Evolutionary conservation across 805 yeast genomes (phyloP).

Genomic region (Brettanomyces anomalus): DNA sequence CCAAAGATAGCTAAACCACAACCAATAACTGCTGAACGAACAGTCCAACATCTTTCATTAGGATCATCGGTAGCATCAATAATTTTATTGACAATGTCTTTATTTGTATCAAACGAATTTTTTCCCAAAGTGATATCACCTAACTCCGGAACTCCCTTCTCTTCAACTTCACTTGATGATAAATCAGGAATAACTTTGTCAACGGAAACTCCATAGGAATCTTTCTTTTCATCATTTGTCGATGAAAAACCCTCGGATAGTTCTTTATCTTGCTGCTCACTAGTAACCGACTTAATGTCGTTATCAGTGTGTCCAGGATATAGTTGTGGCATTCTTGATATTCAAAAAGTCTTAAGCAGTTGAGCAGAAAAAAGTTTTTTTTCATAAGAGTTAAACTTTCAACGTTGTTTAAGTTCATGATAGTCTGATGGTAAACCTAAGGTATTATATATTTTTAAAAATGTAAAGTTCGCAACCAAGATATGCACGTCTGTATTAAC

Average conservation of each 20-base stretch:
- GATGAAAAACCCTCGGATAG: too few species aligned
- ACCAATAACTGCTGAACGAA: slow-evolving; percentile 27
- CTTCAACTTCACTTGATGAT: background rate
- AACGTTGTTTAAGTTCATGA: too few species aligned
- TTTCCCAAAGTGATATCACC: slow-evolving; percentile 1
- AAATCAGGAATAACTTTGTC: background rate
- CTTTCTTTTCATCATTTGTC: background rate
- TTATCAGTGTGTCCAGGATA: background rate
- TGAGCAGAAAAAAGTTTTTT: too few species aligned
- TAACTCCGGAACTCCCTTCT: background rate
- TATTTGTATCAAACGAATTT: background rate
- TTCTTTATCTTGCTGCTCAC: background rate
- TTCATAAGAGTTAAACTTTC: too few species aligned
- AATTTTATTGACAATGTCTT: slow-evolving; percentile 16
- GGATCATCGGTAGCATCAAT: slow-evolving; percentile 30
- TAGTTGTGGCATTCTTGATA: background rate
- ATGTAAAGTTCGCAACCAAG: too few species aligned
- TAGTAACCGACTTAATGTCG: background rate
- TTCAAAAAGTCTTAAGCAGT: background rate
- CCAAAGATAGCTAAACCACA: slow-evolving; percentile 27
- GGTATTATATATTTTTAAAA: too few species aligned
- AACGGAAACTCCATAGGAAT: background rate
- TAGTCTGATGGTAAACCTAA: too few species aligned
- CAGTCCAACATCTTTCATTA: slow-evolving; percentile 27
- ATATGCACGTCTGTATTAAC: too few species aligned